Evolutionary conservation across 805 yeast species (phyloP).

Genomic region (Cyberlindnera americana): DNA sequence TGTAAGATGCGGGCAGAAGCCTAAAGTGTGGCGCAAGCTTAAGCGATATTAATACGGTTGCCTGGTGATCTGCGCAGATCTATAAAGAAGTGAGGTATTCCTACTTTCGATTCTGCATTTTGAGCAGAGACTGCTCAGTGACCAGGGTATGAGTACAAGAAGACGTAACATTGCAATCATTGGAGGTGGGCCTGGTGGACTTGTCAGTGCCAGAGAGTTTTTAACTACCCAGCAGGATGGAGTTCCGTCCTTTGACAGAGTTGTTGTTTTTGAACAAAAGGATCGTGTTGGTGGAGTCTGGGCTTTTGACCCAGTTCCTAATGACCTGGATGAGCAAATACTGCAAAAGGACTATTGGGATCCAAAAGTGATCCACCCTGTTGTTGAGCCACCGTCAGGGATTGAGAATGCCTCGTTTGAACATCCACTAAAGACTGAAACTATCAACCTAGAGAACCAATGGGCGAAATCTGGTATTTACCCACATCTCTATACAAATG

Average conservation of each 20-base stretch:
- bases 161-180: slow-evolving; percentile 33
- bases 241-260: slow-evolving; percentile 22
- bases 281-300: slow-evolving; percentile 40
- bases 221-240: slow-evolving; percentile 29
- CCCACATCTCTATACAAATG: slow-evolving; percentile 35
- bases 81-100: no score
- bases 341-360: slow-evolving; percentile 8
- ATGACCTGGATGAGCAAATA: slow-evolving; percentile 1
- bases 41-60: no score
- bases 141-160: no score
- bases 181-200: slow-evolving; percentile 49
- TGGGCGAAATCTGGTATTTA: slow-evolving; percentile 19
- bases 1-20: no score
- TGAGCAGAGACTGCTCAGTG: no score
- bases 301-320: slow-evolving; percentile 29
- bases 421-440: not conserved
- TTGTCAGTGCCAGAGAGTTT: slow-evolving; percentile 35
- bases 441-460: slow-evolving; percentile 8
- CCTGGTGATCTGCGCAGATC: no score
- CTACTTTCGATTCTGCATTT: no score
- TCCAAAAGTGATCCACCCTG: slow-evolving; percentile 9
- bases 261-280: slow-evolving; percentile 39
- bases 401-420: slow-evolving; percentile 1
- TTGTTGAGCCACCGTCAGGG: slow-evolving; percentile 1
- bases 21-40: no score